These are phyloP conservation scores for Mycena rebaudengoi DNA, from an alignment of 768 basidiomycete genomes.

Conservation along the genomic window DNA sequence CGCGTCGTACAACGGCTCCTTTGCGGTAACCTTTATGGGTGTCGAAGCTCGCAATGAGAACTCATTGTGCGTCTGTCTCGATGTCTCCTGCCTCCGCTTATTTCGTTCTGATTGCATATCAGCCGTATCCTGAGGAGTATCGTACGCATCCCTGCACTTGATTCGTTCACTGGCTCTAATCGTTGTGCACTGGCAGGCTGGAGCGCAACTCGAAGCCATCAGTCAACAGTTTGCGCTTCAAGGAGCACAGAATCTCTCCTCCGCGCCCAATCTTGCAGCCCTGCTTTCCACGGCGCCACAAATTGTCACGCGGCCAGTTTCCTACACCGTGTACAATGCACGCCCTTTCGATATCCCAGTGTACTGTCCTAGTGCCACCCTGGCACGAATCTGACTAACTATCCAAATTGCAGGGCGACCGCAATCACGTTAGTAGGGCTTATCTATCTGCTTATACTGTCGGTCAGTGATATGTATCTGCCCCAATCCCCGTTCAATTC, in stretches of 20 bases:
- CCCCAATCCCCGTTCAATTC: no score
- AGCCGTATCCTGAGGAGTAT: no score
- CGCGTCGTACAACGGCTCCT: constrained; percentile 54
- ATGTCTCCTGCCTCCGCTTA: no score
- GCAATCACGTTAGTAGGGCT: constrained; percentile 66
- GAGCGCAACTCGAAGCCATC: constrained; percentile 17
- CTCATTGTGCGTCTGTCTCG: constrained; percentile 67
- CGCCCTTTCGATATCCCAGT: no score
- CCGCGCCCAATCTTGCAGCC: not conserved
- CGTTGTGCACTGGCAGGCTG: no score
- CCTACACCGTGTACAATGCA: constrained; percentile 43
- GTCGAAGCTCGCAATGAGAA: constrained; percentile 66
- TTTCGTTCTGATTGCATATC: no score
- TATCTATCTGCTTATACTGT: constrained; percentile 58
- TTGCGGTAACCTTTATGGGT: constrained; percentile 57
- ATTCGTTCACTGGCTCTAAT: no score
- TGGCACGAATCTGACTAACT: no score
- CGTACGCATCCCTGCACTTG: no score
- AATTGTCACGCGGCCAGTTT: constrained; percentile 43
- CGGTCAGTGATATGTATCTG: constrained; percentile 34
- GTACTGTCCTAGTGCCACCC: no score
- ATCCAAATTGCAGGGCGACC: no score
- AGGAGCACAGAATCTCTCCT: constrained; percentile 23
- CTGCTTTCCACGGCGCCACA: constrained; percentile 45
- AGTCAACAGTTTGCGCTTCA: constrained; percentile 37